Conservation (phyloP, 2,329 filamentous ascomycete species). For the Neofusicoccum kwambonambiense region DNA sequence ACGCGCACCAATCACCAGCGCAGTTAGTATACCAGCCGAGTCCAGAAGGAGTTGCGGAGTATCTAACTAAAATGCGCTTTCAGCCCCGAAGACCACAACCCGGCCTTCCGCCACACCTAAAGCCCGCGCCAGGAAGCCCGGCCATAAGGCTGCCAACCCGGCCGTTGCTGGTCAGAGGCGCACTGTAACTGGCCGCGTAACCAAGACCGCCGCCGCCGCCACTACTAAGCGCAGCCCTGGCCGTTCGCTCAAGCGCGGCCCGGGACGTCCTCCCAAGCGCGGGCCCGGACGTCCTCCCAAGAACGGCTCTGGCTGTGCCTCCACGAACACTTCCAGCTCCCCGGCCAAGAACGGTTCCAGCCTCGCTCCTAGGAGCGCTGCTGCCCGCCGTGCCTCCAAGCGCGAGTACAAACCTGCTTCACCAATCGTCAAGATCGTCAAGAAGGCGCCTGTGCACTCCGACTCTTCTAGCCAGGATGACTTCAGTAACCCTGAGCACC, state of each 20-base stretch:
- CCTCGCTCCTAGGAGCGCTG: background rate
- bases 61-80: background rate
- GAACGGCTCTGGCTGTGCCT: background rate
- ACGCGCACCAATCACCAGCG: background rate
- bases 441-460: background rate
- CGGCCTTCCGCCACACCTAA: background rate
- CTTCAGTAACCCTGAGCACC: background rate
- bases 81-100: background rate
- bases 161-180: background rate
- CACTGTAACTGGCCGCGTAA: background rate
- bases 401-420: background rate
- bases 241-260: background rate
- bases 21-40: background rate
- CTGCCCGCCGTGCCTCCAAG: background rate
- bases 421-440: background rate
- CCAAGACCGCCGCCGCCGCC: background rate
- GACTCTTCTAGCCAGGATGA: background rate
- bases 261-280: background rate
- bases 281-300: background rate
- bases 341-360: background rate
- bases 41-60: too few relatives aligned
- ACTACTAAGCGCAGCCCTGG: background rate
- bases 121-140: background rate
- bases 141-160: background rate
- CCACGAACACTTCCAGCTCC: background rate